phyloP scores from a whole-genome alignment of 2,329 filamentous ascomycete genomes.

The Diplodia scrobiculata region DNA sequence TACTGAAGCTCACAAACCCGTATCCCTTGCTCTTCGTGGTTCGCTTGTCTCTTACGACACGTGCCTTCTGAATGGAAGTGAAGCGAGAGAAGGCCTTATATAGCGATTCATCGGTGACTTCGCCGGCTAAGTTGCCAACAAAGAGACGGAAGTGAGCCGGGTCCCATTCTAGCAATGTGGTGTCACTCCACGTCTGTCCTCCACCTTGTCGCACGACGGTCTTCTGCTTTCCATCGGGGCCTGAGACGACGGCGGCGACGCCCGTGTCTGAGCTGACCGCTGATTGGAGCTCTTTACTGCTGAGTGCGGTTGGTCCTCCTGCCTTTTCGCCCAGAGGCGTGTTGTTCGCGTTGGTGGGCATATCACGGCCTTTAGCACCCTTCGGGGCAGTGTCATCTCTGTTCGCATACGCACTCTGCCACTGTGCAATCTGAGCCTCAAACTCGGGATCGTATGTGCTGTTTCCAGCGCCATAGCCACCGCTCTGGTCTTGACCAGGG shows the following conservation, averaged over 20 bases:
- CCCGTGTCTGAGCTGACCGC: conserved; percentile 51
- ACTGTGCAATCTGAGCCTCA: conserved; percentile 89
- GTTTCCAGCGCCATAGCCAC: conserved; percentile 42
- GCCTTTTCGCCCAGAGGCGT: conserved; percentile 45
- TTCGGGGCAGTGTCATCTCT: conserved; percentile 58
- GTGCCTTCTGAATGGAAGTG: conserved; percentile 84
- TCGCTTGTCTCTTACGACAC: conserved; percentile 91
- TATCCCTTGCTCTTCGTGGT: conserved; percentile 96
- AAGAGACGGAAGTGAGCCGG: conserved; percentile 92
- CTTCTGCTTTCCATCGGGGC: conserved; percentile 64
- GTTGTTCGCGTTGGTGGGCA: conserved; percentile 50
- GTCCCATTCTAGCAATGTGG: conserved; percentile 90
- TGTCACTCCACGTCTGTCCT: conserved; percentile 89
- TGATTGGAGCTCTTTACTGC: conserved; percentile 40
- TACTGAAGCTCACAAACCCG: conserved; percentile 93
- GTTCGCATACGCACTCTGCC: conserved; percentile 83
- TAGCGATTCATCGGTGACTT: conserved; percentile 94
- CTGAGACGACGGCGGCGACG: conserved; percentile 47
- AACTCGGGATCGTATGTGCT: conserved; percentile 69
- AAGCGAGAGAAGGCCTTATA: conserved; percentile 92
- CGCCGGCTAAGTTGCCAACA: conserved; percentile 93
- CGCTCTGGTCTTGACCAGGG: conserved; percentile 52
- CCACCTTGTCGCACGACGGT: conserved; percentile 88
- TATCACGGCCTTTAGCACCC: conserved; percentile 43
- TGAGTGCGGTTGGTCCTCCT: conserved; percentile 43